Conservation (phyloP, 495 filamentous ascomycete genomes). For the Podospora tetraspora region DNA sequence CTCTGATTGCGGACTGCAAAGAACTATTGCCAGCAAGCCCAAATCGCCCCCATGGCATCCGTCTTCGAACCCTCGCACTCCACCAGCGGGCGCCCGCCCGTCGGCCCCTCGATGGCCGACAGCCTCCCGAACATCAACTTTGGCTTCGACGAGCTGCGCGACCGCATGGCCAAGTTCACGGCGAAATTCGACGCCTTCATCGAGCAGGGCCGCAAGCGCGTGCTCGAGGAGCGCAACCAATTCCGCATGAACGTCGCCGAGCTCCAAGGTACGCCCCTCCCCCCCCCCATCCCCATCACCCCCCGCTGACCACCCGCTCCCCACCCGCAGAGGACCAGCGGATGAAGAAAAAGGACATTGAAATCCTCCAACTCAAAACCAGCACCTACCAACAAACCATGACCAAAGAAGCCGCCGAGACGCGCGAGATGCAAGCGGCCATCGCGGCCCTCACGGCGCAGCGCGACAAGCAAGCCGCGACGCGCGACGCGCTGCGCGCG, state of each 20-base stretch:
- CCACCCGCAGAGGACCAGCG: slow-evolving; percentile 68
- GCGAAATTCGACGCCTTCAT: slow-evolving; percentile 90
- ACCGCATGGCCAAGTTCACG: slow-evolving; percentile 91
- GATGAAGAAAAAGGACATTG: slow-evolving; percentile 81
- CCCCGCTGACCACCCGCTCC: slow-evolving; percentile 1
- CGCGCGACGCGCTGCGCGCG: slow-evolving; percentile 65
- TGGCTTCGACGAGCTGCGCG: slow-evolving; percentile 91
- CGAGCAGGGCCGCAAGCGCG: slow-evolving; percentile 77
- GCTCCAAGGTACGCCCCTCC: slow-evolving; percentile 61
- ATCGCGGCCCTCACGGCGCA: slow-evolving; percentile 70
- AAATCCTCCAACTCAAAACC: slow-evolving; percentile 72
- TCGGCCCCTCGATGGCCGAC: slow-evolving; percentile 59
- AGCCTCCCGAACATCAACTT: slow-evolving; percentile 87
- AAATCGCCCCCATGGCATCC: slow-evolving; percentile 51
- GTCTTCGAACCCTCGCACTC: slow-evolving; percentile 74
- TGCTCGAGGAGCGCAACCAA: slow-evolving; percentile 88
- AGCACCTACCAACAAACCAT: slow-evolving; percentile 73
- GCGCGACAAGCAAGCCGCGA: slow-evolving; percentile 66
- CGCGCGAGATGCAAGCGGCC: slow-evolving; percentile 75
- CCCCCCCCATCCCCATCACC: neutral
- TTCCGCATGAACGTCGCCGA: slow-evolving; percentile 88
- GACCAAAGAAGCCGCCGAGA: slow-evolving; percentile 80
- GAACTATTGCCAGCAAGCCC: slow-evolving; percentile 3
- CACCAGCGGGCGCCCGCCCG: slow-evolving; percentile 61
- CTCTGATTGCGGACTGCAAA: slow-evolving; percentile 5